Evolutionary conservation across 2,329 filamentous ascomycete species (phyloP).

Genomic region (Hirsutella minnesotensis): DNA sequence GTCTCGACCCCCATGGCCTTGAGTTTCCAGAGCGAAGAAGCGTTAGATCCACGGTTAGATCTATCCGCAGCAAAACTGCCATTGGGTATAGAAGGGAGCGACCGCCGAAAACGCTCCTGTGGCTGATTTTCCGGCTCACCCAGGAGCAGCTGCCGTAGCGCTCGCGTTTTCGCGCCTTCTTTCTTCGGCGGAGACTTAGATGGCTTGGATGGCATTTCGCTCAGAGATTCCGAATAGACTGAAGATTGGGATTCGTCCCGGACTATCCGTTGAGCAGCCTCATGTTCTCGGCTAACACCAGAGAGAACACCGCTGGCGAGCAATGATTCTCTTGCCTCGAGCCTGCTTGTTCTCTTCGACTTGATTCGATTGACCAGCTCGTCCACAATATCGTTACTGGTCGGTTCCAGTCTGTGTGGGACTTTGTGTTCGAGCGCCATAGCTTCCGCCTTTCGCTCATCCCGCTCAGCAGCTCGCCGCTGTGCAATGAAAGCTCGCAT

Average conservation of each 20-base stretch:
- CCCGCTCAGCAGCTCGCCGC: constrained; percentile 19
- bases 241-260: constrained; percentile 12
- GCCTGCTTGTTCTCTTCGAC: constrained; percentile 16
- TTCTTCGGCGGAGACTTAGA: constrained; percentile 8
- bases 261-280: constrained; percentile 22
- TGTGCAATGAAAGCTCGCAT: constrained; percentile 32
- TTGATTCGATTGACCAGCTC: constrained; percentile 21
- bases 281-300: constrained; percentile 26
- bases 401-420: constrained; percentile 12
- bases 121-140: constrained; percentile 11
- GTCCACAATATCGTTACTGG: constrained; percentile 18
- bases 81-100: constrained; percentile 22
- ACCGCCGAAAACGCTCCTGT: constrained; percentile 21
- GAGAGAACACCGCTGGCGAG: constrained; percentile 29
- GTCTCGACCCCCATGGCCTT: constrained; percentile 40
- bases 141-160: constrained; percentile 21
- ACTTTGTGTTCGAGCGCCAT: constrained; percentile 9
- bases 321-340: constrained; percentile 23
- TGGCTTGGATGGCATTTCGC: constrained; percentile 5
- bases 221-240: constrained; percentile 11
- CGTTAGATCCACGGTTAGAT: constrained; percentile 19
- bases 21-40: constrained; percentile 32
- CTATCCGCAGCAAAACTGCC: constrained; percentile 12
- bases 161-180: constrained; percentile 21
- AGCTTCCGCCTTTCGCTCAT: constrained; percentile 20